Evolutionary conservation across 176 grass and related monocot species (phyloP).

Genomic region (Lolium rigidum): DNA sequence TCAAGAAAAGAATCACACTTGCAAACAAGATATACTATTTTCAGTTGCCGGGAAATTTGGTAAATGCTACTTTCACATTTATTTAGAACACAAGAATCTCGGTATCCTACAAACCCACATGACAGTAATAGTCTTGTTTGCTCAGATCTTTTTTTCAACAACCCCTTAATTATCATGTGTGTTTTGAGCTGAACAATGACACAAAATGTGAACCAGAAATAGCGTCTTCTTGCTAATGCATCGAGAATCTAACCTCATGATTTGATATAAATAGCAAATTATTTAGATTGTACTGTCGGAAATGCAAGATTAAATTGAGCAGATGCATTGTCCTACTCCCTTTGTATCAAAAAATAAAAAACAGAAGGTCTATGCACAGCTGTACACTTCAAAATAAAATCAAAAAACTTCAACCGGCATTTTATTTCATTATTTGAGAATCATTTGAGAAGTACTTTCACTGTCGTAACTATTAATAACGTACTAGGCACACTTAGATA

Average conservation of each 20-base stretch:
- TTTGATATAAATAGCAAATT: not conserved
- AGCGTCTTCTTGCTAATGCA: conserved; percentile 8
- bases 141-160: not conserved
- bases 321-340: not conserved
- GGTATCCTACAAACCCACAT: not conserved
- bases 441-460: not conserved
- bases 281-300: not conserved
- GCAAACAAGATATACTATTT: conserved; percentile 21
- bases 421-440: not conserved
- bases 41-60: not conserved
- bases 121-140: not conserved
- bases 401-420: not conserved
- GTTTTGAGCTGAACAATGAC: conserved; percentile 8
- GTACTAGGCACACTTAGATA: not conserved
- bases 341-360: not conserved
- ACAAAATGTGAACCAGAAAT: not conserved
- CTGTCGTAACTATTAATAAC: not conserved
- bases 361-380: not conserved
- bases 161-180: not conserved
- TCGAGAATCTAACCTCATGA: not conserved
- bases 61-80: not conserved
- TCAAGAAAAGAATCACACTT: not conserved
- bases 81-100: conserved; percentile 12
- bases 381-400: not conserved
- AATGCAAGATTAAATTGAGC: not conserved